Evolutionary conservation across 2,329 filamentous ascomycete species (phyloP).

Genomic region (Lasiodiplodia sp.): DNA sequence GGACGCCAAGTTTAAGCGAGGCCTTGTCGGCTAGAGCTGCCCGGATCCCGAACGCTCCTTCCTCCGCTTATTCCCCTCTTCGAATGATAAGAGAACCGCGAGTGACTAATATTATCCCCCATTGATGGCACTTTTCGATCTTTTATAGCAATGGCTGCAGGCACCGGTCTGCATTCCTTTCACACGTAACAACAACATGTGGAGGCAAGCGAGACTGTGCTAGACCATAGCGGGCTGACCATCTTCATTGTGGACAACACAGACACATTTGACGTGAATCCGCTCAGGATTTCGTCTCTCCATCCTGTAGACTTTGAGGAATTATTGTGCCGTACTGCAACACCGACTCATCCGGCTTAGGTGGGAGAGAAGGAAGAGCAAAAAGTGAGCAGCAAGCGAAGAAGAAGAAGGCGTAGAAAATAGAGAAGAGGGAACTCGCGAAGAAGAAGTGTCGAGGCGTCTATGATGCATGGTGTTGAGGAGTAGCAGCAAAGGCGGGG

Average conservation of each 20-base stretch:
- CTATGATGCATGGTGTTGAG: background rate
- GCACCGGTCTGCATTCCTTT: conserved; percentile 67
- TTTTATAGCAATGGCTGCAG: conserved; percentile 29
- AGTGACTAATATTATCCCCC: conserved; percentile 32
- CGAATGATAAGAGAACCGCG: background rate
- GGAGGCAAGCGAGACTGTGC: conserved; percentile 63
- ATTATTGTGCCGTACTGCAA: conserved; percentile 65
- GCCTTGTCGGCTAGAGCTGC: background rate
- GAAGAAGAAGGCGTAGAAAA: background rate
- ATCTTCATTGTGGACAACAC: conserved; percentile 61
- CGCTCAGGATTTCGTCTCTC: conserved; percentile 50
- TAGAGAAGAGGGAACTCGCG: background rate
- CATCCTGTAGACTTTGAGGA: conserved; percentile 57
- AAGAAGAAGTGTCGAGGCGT: background rate
- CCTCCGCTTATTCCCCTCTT: conserved; percentile 1
- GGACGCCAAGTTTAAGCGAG: conserved; percentile 16
- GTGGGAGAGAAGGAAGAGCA: background rate
- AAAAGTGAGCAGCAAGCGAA: background rate
- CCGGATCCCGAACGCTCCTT: background rate
- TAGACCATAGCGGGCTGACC: conserved; percentile 68
- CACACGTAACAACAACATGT: conserved; percentile 62
- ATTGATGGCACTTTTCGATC: conserved; percentile 3
- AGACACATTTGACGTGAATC: conserved; percentile 62
- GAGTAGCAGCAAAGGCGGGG: background rate
- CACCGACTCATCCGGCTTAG: conserved; percentile 53